Evolutionary conservation across 2,329 filamentous ascomycete species (phyloP).

Genomic region (Pseudopithomyces chartarum): DNA sequence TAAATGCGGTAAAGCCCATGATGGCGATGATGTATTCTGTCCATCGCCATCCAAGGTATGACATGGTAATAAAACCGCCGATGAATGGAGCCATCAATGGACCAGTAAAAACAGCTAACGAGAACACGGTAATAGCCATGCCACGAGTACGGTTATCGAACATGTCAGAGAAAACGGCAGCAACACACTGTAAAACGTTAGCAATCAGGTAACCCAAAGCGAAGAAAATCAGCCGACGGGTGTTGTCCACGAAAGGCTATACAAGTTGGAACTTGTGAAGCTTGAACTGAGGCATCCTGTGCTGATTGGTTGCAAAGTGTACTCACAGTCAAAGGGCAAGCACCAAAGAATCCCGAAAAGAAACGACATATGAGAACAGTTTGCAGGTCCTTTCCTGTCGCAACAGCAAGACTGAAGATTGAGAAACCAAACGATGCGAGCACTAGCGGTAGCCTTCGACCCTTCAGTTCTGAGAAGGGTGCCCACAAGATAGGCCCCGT

Average conservation of each 20-base stretch:
- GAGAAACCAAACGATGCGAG: slow-evolving; percentile 58
- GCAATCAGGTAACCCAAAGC: slow-evolving; percentile 25
- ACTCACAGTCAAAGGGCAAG: slow-evolving; percentile 58
- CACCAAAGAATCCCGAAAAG: slow-evolving; percentile 59
- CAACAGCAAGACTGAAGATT: slow-evolving; percentile 56
- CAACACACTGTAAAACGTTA: slow-evolving; percentile 45
- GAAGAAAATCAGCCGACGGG: no score
- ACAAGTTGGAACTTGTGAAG: no score
- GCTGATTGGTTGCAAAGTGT: neutral
- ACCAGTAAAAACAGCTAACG: slow-evolving; percentile 57
- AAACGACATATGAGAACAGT: slow-evolving; percentile 60
- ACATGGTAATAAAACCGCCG: slow-evolving; percentile 59
- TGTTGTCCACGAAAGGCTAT: no score
- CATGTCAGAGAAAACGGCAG: slow-evolving; percentile 62
- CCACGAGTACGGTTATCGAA: slow-evolving; percentile 51
- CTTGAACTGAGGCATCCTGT: no score
- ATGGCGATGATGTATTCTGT: slow-evolving; percentile 61
- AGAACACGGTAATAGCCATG: slow-evolving; percentile 56
- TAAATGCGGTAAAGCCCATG: slow-evolving; percentile 59
- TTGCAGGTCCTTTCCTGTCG: slow-evolving; percentile 57
- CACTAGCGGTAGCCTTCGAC: slow-evolving; percentile 55
- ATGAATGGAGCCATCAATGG: slow-evolving; percentile 60
- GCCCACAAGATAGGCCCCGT: slow-evolving; percentile 53
- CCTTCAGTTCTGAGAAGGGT: slow-evolving; percentile 58
- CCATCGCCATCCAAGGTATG: slow-evolving; percentile 60